Percentiles rank a stretch among this genome's conserved stretches.
Conservation (phyloP, 2,329 filamentous ascomycete species). For the Talaromyces atroroseus region DNA sequence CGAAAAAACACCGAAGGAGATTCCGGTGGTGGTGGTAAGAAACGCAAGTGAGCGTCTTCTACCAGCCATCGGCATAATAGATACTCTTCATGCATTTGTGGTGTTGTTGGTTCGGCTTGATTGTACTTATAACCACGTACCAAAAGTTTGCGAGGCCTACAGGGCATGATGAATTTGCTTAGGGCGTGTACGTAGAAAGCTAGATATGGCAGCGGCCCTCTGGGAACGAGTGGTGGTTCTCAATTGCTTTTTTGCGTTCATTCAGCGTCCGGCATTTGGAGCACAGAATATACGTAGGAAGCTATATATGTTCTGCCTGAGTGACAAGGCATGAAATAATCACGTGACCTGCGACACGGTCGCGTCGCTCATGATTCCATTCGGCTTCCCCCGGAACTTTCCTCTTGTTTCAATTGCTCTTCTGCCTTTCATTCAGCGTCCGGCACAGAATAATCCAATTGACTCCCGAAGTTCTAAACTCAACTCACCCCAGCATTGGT, state of each 20-base stretch:
- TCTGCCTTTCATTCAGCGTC: neutral
- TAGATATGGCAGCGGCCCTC: too few relatives aligned
- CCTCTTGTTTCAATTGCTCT: neutral
- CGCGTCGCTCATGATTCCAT: slow-evolving; percentile 2
- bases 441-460: neutral
- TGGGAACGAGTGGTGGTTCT: too few relatives aligned
- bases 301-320: neutral
- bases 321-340: neutral
- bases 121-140: neutral
- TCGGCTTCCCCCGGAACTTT: neutral
- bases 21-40: slow-evolving; percentile 47
- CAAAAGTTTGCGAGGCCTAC: slow-evolving; percentile 9
- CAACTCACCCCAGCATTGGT: neutral
- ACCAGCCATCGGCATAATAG: neutral
- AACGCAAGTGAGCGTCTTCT: slow-evolving; percentile 30
- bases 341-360: slow-evolving; percentile 13
- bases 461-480: neutral
- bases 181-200: neutral
- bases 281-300: neutral
- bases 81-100: slow-evolving; percentile 6
- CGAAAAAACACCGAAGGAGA: slow-evolving; percentile 53
- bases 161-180: neutral
- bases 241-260: too few relatives aligned
- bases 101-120: slow-evolving; percentile 5
- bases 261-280: too few relatives aligned